Conservation (phyloP, 2,329 filamentous ascomycete genomes). For the Sporothrix variecibatus region DNA sequence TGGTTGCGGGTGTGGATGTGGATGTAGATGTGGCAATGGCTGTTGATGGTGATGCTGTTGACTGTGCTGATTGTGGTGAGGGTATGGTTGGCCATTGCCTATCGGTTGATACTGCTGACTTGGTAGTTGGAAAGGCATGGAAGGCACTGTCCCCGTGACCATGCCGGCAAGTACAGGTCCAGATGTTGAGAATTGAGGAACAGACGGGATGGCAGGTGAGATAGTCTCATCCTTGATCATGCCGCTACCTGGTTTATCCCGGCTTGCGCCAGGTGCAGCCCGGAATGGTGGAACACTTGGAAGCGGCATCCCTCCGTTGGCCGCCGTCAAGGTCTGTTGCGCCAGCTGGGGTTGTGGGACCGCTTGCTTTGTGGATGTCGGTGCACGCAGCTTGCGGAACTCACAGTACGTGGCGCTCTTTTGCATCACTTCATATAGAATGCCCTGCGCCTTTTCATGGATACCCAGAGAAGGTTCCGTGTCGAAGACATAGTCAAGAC, state of each 20-base stretch:
- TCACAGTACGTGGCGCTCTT: constrained; percentile 61
- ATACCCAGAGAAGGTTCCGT: constrained; percentile 48
- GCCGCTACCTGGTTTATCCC: neutral
- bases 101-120: constrained; percentile 4
- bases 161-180: neutral
- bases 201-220: neutral
- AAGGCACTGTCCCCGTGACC: neutral
- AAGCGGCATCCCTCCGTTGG: neutral
- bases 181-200: neutral
- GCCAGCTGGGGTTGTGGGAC: constrained; percentile 39
- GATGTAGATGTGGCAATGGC: neutral
- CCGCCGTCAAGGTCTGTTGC: constrained; percentile 12
- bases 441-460: constrained; percentile 59
- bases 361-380: constrained; percentile 47
- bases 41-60: constrained; percentile 23
- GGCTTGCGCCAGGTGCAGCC: neutral
- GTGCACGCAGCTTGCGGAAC: constrained; percentile 59
- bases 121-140: neutral
- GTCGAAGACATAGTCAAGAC: constrained; percentile 71
- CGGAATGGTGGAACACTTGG: neutral
- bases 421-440: constrained; percentile 63
- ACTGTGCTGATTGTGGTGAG: constrained; percentile 21
- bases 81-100: constrained; percentile 15
- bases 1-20: neutral
- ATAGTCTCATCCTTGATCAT: constrained; percentile 10